phyloP scores from a whole-genome alignment of 164 flowering plant species.

The Dillenia suffruticosa region DNA sequence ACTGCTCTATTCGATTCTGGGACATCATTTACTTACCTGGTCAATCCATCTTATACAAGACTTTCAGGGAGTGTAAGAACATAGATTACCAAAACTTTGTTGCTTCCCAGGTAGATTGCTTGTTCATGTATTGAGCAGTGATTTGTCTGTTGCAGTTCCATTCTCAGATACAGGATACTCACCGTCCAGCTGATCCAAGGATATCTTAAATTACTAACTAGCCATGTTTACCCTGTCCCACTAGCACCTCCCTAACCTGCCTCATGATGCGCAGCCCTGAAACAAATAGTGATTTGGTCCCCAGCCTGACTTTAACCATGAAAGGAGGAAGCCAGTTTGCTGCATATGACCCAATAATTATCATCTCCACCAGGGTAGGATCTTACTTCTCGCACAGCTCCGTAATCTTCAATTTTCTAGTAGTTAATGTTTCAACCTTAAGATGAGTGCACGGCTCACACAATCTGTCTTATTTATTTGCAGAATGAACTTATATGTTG shows the following conservation, averaged over 20 bases:
- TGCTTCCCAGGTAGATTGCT: background rate
- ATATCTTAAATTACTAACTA: constrained; percentile 29
- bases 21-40: constrained; percentile 63
- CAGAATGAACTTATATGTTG: constrained; percentile 51
- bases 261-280: constrained; percentile 33
- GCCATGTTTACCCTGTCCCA: constrained; percentile 4
- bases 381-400: background rate
- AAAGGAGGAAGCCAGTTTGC: constrained; percentile 41
- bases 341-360: constrained; percentile 49
- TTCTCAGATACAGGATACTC: constrained; percentile 38
- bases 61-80: constrained; percentile 48
- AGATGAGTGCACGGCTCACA: too few relatives aligned
- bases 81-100: background rate
- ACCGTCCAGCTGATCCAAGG: constrained; percentile 41
- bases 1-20: constrained; percentile 68
- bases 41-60: constrained; percentile 40
- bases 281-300: constrained; percentile 45
- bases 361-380: constrained; percentile 50
- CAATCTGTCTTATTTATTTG: constrained; percentile 4
- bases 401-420: too few relatives aligned
- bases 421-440: too few relatives aligned
- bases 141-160: constrained; percentile 41
- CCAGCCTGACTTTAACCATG: constrained; percentile 50
- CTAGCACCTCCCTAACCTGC: background rate
- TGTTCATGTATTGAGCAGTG: background rate